Evolutionary conservation across 1,284 basidiomycete genomes (phyloP), one percentile per base, ranked within the genome.

Genomic region (Hypsizygus ulmarius): DNA sequence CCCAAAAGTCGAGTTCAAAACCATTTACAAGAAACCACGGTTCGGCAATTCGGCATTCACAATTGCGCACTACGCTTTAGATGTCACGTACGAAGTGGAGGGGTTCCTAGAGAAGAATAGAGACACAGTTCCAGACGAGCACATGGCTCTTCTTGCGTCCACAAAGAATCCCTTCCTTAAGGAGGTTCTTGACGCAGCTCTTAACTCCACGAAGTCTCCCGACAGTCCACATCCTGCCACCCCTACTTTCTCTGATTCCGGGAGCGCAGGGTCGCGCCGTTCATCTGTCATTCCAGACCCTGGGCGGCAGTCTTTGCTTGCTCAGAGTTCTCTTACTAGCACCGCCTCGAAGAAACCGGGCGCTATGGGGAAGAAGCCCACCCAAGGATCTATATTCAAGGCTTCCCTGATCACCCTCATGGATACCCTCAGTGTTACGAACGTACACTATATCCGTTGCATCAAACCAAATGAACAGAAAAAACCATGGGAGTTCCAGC

Each of bases 381-480:
- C 97, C 0, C 87, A 99, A 51, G 97, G 97, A 16, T 96, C 93
- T 5, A 99, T 99, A 65, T 99, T 99, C 82, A 99, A 99, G 68
- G 84, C 87, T 3, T 98, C 95, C 0, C 73, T 99, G 39, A 89
- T 93, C 64, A 90, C 84, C 45, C 75, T 99, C 39, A 99, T 99
- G 96, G 92, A 96, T 42, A 99, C 97, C 0, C 88, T 99, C 58
- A 90, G 93, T 61, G 87, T 92, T 53, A 99, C 97, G 16, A 98
- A 99, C 61, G 97, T 97, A 1, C 97, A 99, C 67, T 99, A 99
- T 65, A 99, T 99, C 61, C 87, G 97, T 45, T 99, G 97, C 69
- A 99, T 99, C 77, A 99, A 99, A 69, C 97, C 97, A 1, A 99
- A 99, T 66, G 97, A 99, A 63, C 79, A 82, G 54, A 99, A 99